Base-by-base conservation (phyloP, 1,284 basidiomycete species). In the Leccinum fuscescens region DNA sequence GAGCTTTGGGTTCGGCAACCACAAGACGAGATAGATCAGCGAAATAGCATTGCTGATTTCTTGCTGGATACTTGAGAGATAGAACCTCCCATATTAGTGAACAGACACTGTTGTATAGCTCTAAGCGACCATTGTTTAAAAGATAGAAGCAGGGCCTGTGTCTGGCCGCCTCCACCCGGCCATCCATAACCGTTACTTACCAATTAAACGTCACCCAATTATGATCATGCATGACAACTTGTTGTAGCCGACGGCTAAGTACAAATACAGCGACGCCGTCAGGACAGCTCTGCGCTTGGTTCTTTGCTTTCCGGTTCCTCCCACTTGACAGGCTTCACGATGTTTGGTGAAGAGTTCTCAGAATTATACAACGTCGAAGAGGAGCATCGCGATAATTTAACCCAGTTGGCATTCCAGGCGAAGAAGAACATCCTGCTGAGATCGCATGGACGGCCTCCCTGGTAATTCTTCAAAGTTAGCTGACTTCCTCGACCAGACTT, bases 401-500 rank as follows among this genome's bases (percentile, higher is more conserved):
- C 69, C 14, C 64, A 67, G 57, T 54, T 31, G 29, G 29, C 71
- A 17, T 67, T 68, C 44, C 69, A 68, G 37, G 63, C 71, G 15
- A 67, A 63, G 63, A 94, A 93, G 79, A 94, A 94, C 69, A 92
- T 88, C 6, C 79, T 95, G 39, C 79, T 95, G 56, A 89, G 89
- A 55, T 91, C 89, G 37, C 92, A 94, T 76, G 92, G 89, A 72
- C 82, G 92, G 67, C 82, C 90, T 69, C 82, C 91, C 77, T 86
- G 95, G 95, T 85, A 79, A 71, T 72, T 46, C 65, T 68, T 63
- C 22, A 53, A 52, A 62, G 15, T 60, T 55, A 59, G 44, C 49
- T 55, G 33, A 53, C 48, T 58, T 61, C 39, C 35, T 20, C 42
- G 44, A 51, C 31, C 44, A 35, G 55, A 57, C 48, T 59, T 56